Evolutionary conservation across 768 basidiomycete genomes (phyloP).

Genomic region (Boletus sp.): DNA sequence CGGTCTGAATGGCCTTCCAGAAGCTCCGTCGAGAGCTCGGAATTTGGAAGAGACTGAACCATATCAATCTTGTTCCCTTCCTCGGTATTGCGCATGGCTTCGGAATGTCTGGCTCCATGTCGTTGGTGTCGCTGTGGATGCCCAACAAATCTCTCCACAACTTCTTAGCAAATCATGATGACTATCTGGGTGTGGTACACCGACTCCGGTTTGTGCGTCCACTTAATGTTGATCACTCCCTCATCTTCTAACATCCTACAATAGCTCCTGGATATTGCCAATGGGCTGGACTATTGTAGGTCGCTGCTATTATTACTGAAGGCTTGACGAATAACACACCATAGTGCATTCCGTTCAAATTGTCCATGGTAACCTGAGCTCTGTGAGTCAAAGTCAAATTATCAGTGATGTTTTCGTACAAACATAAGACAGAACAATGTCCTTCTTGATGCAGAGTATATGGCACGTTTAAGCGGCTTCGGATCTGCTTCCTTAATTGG

Average conservation of each 20-base stretch:
- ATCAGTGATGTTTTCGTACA: no score
- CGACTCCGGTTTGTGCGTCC: conserved; percentile 8
- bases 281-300: conserved; percentile 8
- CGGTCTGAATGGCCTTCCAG: neutral
- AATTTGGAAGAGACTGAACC: neutral
- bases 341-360: conserved; percentile 12
- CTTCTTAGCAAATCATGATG: conserved; percentile 12
- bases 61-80: no score
- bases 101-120: neutral
- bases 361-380: conserved; percentile 13
- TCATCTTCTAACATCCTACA: conserved; percentile 21
- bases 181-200: neutral
- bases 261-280: conserved; percentile 14
- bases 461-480: conserved; percentile 43
- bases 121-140: conserved; percentile 30
- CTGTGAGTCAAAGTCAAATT: neutral
- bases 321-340: neutral
- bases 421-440: conserved; percentile 12
- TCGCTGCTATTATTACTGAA: neutral
- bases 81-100: no score
- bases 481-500: conserved; percentile 32
- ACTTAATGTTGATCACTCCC: conserved; percentile 14
- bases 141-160: conserved; percentile 20
- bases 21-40: conserved; percentile 7
- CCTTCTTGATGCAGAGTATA: conserved; percentile 15